Percentiles rank a stretch among this genome's conserved stretches.
Conservation (phyloP, 2,329 filamentous ascomycete species). For the Fusarium annulatum region DNA sequence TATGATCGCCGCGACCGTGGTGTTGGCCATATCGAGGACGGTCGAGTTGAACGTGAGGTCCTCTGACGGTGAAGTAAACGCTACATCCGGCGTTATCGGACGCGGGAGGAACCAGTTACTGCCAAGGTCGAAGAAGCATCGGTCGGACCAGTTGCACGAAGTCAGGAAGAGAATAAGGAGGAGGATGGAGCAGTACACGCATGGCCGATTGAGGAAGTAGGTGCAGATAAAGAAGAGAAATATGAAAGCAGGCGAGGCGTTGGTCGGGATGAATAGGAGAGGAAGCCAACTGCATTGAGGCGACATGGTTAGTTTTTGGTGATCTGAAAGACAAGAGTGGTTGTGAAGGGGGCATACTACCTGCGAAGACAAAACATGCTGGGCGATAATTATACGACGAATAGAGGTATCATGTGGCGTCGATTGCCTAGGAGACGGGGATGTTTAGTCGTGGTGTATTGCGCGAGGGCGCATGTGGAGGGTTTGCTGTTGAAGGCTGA, state of each 20-base stretch:
- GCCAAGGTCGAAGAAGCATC: slow-evolving; percentile 91
- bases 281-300: slow-evolving; percentile 75
- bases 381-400: slow-evolving; percentile 28
- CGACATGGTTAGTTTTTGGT: slow-evolving; percentile 14
- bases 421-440: not conserved
- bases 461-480: slow-evolving; percentile 28
- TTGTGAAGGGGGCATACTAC: slow-evolving; percentile 49
- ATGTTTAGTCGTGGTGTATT: not conserved
- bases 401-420: slow-evolving; percentile 10
- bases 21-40: slow-evolving; percentile 69
- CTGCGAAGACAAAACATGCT: slow-evolving; percentile 73
- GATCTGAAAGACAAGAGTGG: not conserved
- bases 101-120: slow-evolving; percentile 95
- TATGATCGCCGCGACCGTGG: slow-evolving; percentile 75
- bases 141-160: slow-evolving; percentile 88
- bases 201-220: slow-evolving; percentile 95
- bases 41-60: slow-evolving; percentile 59
- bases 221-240: slow-evolving; percentile 91
- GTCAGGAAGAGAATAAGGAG: slow-evolving; percentile 95
- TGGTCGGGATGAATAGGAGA: slow-evolving; percentile 88
- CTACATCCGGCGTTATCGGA: slow-evolving; percentile 49
- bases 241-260: slow-evolving; percentile 86
- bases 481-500: not conserved
- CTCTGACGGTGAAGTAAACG: slow-evolving; percentile 22
- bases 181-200: slow-evolving; percentile 96